Evolutionary conservation across 2,329 filamentous ascomycete species (phyloP), one percentile per base, ranked within the genome.

Genomic region (Xylaria sp.): DNA sequence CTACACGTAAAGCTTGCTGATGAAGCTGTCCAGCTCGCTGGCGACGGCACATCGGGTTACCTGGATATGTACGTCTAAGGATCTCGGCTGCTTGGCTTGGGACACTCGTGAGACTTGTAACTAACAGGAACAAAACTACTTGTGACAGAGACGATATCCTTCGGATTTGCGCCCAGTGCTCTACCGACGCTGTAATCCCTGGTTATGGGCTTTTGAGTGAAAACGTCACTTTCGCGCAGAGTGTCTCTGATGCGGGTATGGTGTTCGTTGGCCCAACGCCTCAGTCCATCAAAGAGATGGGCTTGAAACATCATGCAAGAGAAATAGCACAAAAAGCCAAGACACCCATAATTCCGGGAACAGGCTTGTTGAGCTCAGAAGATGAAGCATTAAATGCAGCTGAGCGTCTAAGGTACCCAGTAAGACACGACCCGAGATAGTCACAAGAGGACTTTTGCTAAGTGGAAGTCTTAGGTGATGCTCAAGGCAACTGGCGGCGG

Each of bases 161-260:
- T 49, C 36, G 38, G 39, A 55, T 49, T n/a, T 61, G 59, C 22
- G 1, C 22, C 13, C 20, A 51, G 5, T 38, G 5, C 1, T 58
- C 45, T 10, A 51, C 17, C 20, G 50, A 67, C 15, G 86, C 86
- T 5, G 83, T 91, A 13, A 86, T 89, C 50, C 87, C 88, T 0
- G 88, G 88, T 2, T 90, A 90, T 77, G 89, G 89, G 0, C 90
- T 90, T 68, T 77, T 90, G 3, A 86, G 83, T 5, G 88, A 90
- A 60, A 89, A 89, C 72, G 82, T 84, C 3, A 81, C 84, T 11
- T 91, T 91, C 70, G 87, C 88, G 1, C 75, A 80, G 15, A 61
- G 45, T 75, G 81, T 22, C 83, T 50, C 78, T 3, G 78, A 82
- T 17, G 85, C 85, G 0, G 88, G 87, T 0, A 79, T 90, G 64